Evolutionary conservation across 2,329 filamentous ascomycete genomes (phyloP).

Genomic region (Nemania sp.): DNA sequence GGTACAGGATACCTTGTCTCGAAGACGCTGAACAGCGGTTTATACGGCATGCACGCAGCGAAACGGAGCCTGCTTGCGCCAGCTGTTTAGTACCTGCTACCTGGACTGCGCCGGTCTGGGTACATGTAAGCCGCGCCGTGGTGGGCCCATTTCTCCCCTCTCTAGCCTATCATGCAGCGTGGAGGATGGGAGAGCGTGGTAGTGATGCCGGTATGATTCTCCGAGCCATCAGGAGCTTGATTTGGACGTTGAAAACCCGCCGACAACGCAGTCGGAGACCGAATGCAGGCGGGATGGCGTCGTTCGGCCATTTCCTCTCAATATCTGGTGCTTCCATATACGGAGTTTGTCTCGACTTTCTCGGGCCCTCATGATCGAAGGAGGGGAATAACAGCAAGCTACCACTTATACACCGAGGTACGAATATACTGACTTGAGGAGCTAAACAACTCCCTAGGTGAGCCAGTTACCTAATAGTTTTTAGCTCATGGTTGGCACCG

Average conservation of each 20-base stretch:
- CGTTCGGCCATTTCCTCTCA: slow-evolving; percentile 6
- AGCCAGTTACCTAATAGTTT: no score
- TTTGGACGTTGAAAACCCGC: neutral
- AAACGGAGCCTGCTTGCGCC: no score
- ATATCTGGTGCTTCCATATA: neutral
- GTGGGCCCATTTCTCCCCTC: neutral
- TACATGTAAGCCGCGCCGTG: no score
- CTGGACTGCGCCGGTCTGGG: no score
- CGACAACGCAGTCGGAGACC: slow-evolving; percentile 13
- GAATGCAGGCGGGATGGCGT: slow-evolving; percentile 7
- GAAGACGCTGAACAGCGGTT: no score
- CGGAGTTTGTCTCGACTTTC: neutral
- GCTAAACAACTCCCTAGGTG: no score
- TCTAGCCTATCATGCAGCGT: neutral
- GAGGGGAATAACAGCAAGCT: neutral
- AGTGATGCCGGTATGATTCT: neutral
- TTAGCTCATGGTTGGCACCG: no score
- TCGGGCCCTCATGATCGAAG: neutral
- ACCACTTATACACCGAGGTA: neutral
- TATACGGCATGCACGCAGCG: no score
- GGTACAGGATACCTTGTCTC: no score
- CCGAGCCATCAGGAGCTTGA: neutral
- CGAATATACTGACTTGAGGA: neutral
- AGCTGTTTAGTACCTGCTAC: no score
- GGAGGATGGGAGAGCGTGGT: neutral